Percentiles rank a stretch among this genome's conserved stretches.
phyloP scores from a whole-genome alignment of 139 green algal genomes.

The Coccomyxa sp. region DNA sequence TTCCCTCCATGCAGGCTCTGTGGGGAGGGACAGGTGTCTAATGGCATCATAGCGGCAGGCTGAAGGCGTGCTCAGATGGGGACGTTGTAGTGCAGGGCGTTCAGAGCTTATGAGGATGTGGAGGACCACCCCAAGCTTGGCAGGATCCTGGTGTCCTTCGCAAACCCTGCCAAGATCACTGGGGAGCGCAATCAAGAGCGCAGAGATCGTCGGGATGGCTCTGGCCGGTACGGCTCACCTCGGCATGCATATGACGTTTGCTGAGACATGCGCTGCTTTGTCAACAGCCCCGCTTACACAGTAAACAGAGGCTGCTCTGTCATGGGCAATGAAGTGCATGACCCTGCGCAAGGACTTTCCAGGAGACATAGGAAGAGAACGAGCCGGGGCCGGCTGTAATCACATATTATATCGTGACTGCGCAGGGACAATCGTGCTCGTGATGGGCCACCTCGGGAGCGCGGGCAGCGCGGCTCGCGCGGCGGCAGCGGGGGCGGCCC shows the following conservation, averaged over 20 bases:
- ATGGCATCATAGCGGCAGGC: not conserved
- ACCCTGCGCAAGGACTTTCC: too few species aligned
- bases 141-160: conserved; percentile 47
- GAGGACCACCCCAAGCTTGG: conserved; percentile 37
- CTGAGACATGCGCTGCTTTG: too few species aligned
- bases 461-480: too few species aligned
- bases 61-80: not conserved
- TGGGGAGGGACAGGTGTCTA: not conserved
- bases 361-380: too few species aligned
- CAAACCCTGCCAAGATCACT: conserved; percentile 51
- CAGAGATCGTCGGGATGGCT: too few species aligned
- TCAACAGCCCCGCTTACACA: not conserved
- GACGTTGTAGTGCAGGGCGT: conserved; percentile 25
- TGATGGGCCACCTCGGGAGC: too few species aligned
- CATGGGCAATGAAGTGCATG: not conserved
- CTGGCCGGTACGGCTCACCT: too few species aligned
- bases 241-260: too few species aligned
- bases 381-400: too few species aligned
- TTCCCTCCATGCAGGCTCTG: not conserved
- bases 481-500: too few species aligned
- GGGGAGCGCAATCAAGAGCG: not conserved
- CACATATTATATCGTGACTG: too few species aligned
- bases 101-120: conserved; percentile 28
- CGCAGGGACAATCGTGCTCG: too few species aligned
- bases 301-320: not conserved